Evolutionary conservation across 495 filamentous ascomycete species (phyloP).

Genomic region (Penicillium silybi): DNA sequence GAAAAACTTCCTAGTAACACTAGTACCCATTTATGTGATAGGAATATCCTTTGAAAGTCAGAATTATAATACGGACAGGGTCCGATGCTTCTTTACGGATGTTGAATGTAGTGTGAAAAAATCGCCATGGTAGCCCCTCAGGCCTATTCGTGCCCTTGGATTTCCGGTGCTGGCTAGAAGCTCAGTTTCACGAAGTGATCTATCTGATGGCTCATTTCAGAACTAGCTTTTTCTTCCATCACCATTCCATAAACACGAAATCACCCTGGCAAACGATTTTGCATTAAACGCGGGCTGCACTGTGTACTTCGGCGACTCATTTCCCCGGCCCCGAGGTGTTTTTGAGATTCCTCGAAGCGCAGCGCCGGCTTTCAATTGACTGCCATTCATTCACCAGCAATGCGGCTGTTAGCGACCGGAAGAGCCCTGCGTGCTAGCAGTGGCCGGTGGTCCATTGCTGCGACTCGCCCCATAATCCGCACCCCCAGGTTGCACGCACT

Average conservation of each 20-base stretch:
- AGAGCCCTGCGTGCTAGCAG: conserved; percentile 41
- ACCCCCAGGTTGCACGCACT: conserved; percentile 23
- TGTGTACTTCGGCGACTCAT: conserved; percentile 29
- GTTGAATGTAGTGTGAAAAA: no score
- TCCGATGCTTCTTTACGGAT: no score
- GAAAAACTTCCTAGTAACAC: no score
- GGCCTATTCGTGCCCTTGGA: no score
- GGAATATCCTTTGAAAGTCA: no score
- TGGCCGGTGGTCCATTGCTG: conserved; percentile 36
- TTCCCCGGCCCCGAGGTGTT: conserved; percentile 28
- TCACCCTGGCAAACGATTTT: not conserved
- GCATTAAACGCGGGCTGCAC: not conserved
- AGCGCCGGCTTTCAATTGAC: not conserved
- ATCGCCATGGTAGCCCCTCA: no score
- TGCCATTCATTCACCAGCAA: conserved; percentile 14
- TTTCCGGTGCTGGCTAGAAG: no score
- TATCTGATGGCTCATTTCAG: no score
- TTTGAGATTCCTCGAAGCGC: conserved; percentile 11
- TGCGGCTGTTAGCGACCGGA: conserved; percentile 45
- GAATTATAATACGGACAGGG: no score
- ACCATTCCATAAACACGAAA: not conserved
- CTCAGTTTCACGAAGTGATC: no score
- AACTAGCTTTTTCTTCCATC: no score
- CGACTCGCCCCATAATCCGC: conserved; percentile 23
- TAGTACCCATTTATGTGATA: no score